Evolutionary conservation across 1,139 yeast genomes (phyloP), one percentile per base, ranked within the genome.

Genomic region (Suhomyces kunorum): DNA sequence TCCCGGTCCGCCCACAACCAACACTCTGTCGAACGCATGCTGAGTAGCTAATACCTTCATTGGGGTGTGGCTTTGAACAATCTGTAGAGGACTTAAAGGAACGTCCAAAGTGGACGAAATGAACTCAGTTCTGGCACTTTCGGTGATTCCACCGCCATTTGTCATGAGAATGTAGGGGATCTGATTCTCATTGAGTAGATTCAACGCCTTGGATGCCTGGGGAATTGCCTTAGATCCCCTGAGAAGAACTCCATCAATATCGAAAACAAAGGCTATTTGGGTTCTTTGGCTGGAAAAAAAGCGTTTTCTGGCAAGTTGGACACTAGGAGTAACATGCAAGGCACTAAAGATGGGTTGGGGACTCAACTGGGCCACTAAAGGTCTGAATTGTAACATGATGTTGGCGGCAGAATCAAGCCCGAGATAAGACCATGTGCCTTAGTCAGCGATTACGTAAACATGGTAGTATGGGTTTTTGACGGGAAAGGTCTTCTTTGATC

Each of bases 21-120:
- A 63, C 7, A 89, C 89, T 12, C 89, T 68, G 27, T 76, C 61
- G 52, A 70, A 82, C 38, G 71, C 66, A 25, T 56, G 56, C 16
- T 52, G 48, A 15, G 66, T 61, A 1, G 78, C 78, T 40, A 87
- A 67, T 0, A 81, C 75, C 49, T 76, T 78, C 74, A 86, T 83
- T 1, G 98, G 98, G 0, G 98, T 90, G 63, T 92, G 98, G 37
- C 95, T 82, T 61, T 87, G 96, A 11, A 92, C 81, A 29, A 92
- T 68, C 57, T 90, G 97, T 33, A 73, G 64, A 4, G 81, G 76
- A 7, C 76, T 71, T 15, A 87, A 66, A 2, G 68, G 63, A 5
- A 80, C 63, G 5, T 70, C 73, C 25, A 87, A 60, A 23, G 66
- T 64, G n/a, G 66, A 53, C 3, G 83, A 72, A 12, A 92, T 63